Conservation (phyloP, 1,284 basidiomycete genomes). For the Stygiomarasmius scandens region DNA sequence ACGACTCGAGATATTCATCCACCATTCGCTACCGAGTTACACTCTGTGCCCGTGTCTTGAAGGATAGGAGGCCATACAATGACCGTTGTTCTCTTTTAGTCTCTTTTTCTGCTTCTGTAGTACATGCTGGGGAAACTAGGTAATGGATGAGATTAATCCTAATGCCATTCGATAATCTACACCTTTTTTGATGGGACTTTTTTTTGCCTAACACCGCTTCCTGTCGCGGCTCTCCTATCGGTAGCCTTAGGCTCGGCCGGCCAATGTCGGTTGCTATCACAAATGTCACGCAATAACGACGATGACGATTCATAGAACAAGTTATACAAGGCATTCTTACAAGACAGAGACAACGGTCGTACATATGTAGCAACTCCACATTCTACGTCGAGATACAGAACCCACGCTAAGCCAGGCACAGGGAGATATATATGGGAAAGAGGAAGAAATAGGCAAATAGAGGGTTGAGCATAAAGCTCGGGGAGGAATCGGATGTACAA, state of each 20-base stretch:
- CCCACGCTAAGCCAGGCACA: neutral
- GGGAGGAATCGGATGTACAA: neutral
- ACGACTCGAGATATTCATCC: conserved; percentile 7
- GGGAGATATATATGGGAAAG: neutral
- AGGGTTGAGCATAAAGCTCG: neutral
- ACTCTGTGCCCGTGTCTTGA: conserved; percentile 6
- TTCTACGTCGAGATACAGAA: too few relatives aligned
- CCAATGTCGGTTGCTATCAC: too few relatives aligned
- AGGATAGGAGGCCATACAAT: conserved; percentile 12
- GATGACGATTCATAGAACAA: too few relatives aligned
- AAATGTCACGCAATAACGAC: too few relatives aligned
- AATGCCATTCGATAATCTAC: conserved; percentile 7
- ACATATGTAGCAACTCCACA: too few relatives aligned
- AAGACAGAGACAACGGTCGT: too few relatives aligned
- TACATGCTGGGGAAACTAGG: conserved; percentile 14
- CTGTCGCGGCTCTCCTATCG: too few relatives aligned
- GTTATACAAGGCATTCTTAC: too few relatives aligned
- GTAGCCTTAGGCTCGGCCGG: too few relatives aligned
- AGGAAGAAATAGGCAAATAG: neutral
- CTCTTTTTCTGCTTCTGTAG: conserved; percentile 12
- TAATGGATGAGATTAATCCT: conserved; percentile 11
- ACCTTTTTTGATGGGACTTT: too few relatives aligned
- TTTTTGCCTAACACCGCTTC: too few relatives aligned
- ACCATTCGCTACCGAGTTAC: conserved; percentile 13
- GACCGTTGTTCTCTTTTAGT: conserved; percentile 6